Evolutionary conservation across 257 asterid genomes (phyloP).

Genomic region (Solanum sitiens): DNA sequence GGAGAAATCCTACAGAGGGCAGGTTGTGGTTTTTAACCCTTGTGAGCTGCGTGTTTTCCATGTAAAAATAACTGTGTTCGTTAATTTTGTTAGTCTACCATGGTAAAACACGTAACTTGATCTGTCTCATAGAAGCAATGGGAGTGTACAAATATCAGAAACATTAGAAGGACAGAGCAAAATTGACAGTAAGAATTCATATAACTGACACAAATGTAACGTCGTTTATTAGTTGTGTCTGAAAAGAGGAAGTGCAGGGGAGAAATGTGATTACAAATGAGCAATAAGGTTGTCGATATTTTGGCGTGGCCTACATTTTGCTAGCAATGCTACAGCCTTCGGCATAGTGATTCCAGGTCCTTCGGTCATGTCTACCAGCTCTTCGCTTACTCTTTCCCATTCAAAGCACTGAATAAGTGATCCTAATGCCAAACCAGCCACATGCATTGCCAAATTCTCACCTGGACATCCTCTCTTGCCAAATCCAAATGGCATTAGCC

Average conservation of each 20-base stretch:
- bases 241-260: not conserved
- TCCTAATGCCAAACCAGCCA: not conserved
- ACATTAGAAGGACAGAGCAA: no score
- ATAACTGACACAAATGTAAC: not conserved
- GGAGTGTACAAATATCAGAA: no score
- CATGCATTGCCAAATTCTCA: constrained; percentile 1
- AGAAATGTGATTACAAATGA: not conserved
- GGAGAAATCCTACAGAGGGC: no score
- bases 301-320: constrained; percentile 6
- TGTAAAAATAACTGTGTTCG: no score
- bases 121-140: no score
- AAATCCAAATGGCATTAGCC: constrained; percentile 11
- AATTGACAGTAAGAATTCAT: no score
- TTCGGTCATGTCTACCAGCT: constrained; percentile 10
- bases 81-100: no score
- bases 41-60: no score
- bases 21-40: no score
- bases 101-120: no score
- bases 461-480: constrained; percentile 22
- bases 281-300: not conserved
- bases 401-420: constrained; percentile 17
- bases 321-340: constrained; percentile 2
- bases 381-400: constrained; percentile 12
- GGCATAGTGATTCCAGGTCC: constrained; percentile 3
- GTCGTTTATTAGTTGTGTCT: not conserved